Conservation (phyloP, 306 rosid genomes). For the Macrotyloma uniflorum region DNA sequence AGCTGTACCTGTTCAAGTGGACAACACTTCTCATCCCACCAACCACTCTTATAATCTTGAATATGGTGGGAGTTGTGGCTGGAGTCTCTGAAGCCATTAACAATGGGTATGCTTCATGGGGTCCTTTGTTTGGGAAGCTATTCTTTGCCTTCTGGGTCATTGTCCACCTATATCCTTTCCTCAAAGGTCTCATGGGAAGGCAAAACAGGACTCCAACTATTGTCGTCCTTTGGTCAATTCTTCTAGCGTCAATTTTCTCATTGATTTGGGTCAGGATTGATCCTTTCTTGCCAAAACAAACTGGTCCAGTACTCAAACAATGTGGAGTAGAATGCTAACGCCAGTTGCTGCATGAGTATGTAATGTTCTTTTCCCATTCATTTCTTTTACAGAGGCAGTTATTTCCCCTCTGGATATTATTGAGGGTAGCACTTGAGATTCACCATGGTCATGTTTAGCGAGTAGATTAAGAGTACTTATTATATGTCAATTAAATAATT, state of each 20-base stretch:
- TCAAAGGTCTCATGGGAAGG: conserved; percentile 14
- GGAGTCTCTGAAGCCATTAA: conserved; percentile 6
- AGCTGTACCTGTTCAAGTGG: conserved; percentile 1
- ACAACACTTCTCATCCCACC: conserved; percentile 5
- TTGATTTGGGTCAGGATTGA: conserved; percentile 6
- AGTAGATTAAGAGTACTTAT: neutral
- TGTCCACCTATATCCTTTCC: conserved; percentile 1
- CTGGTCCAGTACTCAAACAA: neutral
- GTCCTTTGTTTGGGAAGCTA: conserved; percentile 4
- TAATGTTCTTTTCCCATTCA: neutral
- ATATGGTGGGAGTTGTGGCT: conserved; percentile 1
- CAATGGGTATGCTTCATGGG: neutral
- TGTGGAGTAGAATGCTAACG: conserved; percentile 8
- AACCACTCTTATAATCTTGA: neutral
- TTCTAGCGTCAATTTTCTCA: neutral
- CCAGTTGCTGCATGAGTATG: neutral
- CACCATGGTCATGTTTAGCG: neutral
- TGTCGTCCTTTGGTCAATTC: conserved; percentile 4
- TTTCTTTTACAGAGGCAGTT: neutral
- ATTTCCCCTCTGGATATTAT: neutral
- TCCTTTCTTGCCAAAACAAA: conserved; percentile 3
- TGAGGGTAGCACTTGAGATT: neutral
- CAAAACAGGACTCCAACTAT: conserved; percentile 3
- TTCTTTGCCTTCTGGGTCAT: conserved; percentile 7
- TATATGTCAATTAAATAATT: neutral